Evolutionary conservation across 257 asterid genomes (phyloP).

Genomic region (Jacaranda copaia): DNA sequence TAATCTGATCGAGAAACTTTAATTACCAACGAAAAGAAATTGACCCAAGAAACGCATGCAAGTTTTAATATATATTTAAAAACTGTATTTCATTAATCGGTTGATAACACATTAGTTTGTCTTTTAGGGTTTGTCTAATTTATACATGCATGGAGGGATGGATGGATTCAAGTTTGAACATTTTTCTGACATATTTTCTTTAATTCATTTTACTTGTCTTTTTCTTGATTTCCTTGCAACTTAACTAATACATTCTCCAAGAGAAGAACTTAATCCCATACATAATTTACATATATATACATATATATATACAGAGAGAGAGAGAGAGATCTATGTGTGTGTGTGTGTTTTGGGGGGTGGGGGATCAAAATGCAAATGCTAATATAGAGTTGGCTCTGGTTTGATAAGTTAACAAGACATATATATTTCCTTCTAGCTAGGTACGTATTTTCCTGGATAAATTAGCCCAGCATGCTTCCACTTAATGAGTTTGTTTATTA

Average conservation of each 20-base stretch:
- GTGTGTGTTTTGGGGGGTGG: too few relatives aligned
- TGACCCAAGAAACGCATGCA: slow-evolving; percentile 63
- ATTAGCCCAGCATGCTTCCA: background rate
- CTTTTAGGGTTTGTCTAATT: slow-evolving; percentile 44
- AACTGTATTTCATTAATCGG: slow-evolving; percentile 20
- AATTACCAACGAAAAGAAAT: slow-evolving; percentile 31
- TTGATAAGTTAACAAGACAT: background rate
- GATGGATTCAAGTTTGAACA: slow-evolving; percentile 27
- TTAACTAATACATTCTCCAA: slow-evolving; percentile 13
- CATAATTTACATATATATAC: background rate
- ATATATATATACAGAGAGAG: too few relatives aligned
- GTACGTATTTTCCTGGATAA: background rate
- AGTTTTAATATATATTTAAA: slow-evolving; percentile 28
- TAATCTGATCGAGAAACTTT: slow-evolving; percentile 44
- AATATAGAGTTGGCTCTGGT: too few relatives aligned
- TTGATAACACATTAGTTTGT: slow-evolving; percentile 33
- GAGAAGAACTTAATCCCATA: background rate
- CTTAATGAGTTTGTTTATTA: slow-evolving; percentile 11
- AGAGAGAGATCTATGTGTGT: too few relatives aligned
- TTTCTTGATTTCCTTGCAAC: slow-evolving; percentile 24
- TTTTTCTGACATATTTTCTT: background rate
- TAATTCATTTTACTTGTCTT: background rate
- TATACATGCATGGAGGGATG: slow-evolving; percentile 2
- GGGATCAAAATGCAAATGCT: too few relatives aligned
- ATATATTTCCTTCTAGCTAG: background rate